These are phyloP conservation scores for Trichoderma hamatum DNA, from an alignment of 2,329 filamentous ascomycete species.

Conservation along the genomic window DNA sequence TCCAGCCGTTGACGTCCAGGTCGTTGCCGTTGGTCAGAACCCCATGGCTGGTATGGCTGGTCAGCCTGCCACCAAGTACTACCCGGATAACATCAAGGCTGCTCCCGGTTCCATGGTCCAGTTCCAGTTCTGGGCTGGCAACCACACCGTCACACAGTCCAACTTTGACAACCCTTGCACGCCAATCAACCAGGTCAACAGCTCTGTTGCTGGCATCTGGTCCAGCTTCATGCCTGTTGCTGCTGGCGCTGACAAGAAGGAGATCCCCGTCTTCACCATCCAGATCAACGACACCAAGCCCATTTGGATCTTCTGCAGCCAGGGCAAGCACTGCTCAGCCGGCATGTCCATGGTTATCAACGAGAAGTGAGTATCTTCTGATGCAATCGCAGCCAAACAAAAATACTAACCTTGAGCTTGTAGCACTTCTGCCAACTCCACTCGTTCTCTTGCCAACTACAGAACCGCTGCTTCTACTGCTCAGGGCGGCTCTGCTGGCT, in stretches of 20 bases:
- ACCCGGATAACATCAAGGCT: constrained; percentile 66
- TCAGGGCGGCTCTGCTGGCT: constrained; percentile 7
- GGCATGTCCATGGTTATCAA: constrained; percentile 81
- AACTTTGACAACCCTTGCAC: constrained; percentile 72
- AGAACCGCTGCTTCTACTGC: constrained; percentile 42
- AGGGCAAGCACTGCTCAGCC: constrained; percentile 71
- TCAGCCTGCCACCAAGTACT: constrained; percentile 59
- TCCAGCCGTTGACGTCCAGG: constrained; percentile 54
- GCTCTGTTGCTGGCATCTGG: constrained; percentile 62
- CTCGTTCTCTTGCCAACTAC: constrained; percentile 56
- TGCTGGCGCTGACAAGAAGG: constrained; percentile 51
- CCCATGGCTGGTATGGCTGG: constrained; percentile 56
- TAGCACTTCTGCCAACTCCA: constrained; percentile 54
- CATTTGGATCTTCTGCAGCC: constrained; percentile 79
- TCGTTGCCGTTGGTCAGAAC: constrained; percentile 64
- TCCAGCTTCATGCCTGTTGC: constrained; percentile 68
- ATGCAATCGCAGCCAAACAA: constrained; percentile 15
- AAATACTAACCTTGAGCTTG: neutral
- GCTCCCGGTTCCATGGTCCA: constrained; percentile 65
- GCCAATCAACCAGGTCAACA: constrained; percentile 58
- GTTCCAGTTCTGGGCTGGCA: constrained; percentile 68
- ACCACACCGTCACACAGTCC: constrained; percentile 81
- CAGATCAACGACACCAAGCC: constrained; percentile 69
- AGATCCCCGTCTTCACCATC: constrained; percentile 71
- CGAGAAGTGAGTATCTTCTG: constrained; percentile 59